Evolutionary conservation across 345 rosid genomes (phyloP).

Genomic region (Aquilaria sinensis): DNA sequence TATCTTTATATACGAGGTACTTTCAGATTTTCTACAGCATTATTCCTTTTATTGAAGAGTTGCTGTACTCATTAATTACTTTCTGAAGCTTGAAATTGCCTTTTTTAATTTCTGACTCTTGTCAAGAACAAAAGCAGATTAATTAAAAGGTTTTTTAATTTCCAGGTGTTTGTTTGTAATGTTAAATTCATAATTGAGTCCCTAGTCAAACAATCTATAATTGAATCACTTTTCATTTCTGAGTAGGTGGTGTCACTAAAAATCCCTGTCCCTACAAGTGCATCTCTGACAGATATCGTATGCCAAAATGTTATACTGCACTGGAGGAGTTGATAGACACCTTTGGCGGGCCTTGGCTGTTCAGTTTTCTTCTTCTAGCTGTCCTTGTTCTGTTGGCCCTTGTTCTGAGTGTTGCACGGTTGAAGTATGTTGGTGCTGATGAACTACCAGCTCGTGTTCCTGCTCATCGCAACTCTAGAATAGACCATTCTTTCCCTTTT

Average conservation of each 20-base stretch:
- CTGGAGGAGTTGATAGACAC: constrained; percentile 89
- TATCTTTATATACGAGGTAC: constrained; percentile 63
- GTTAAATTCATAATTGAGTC: constrained; percentile 10
- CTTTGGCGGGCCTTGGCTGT: constrained; percentile 94
- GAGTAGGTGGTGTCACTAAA: constrained; percentile 78
- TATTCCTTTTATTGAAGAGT: constrained; percentile 1
- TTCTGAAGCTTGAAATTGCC: not conserved
- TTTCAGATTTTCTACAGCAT: not conserved
- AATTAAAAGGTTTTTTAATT: constrained; percentile 3
- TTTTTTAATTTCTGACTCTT: constrained; percentile 1
- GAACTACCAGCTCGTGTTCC: constrained; percentile 60
- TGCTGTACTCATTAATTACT: not conserved
- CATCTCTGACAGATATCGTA: constrained; percentile 75
- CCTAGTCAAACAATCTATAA: not conserved
- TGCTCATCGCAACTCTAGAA: constrained; percentile 55
- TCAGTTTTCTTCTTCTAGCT: constrained; percentile 64
- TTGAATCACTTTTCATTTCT: not conserved
- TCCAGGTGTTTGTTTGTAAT: constrained; percentile 1
- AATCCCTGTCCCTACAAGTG: constrained; percentile 86
- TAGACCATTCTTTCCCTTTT: constrained; percentile 87
- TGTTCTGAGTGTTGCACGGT: constrained; percentile 89
- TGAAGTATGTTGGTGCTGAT: constrained; percentile 85
- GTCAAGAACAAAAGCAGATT: not conserved
- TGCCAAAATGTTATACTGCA: constrained; percentile 89
- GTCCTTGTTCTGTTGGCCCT: constrained; percentile 77